A percentile compares a stretch with the other conserved stretches of the same genome.
phyloP scores from a whole-genome alignment of 805 yeast species.

The Brettanomyces nanus region DNA sequence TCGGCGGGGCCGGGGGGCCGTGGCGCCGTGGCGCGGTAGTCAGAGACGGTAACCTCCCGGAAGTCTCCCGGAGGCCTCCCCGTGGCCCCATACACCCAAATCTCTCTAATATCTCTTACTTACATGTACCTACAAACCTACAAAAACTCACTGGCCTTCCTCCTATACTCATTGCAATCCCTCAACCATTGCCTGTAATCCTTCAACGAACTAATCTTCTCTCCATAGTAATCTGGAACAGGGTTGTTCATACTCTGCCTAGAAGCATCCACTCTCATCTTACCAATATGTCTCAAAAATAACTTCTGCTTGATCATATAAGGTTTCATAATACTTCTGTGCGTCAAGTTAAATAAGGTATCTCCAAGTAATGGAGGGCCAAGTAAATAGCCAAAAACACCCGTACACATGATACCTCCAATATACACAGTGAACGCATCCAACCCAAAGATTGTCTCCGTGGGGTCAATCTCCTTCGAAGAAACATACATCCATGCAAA shows the following conservation, averaged over 20 bases:
- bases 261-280: slow-evolving; percentile 86
- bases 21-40: not conserved
- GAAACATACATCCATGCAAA: slow-evolving; percentile 71
- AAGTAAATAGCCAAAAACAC: slow-evolving; percentile 66
- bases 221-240: slow-evolving; percentile 98
- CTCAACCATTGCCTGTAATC: slow-evolving; percentile 94
- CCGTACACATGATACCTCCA: slow-evolving; percentile 64
- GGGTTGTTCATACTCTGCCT: slow-evolving; percentile 88
- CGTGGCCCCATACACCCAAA: no score
- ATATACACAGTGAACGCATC: slow-evolving; percentile 81
- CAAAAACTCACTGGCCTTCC: slow-evolving; percentile 71
- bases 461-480: slow-evolving; percentile 78
- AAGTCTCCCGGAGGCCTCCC: no score
- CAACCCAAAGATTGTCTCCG: slow-evolving; percentile 80
- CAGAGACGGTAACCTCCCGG: no score
- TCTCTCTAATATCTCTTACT: no score
- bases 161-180: slow-evolving; percentile 84
- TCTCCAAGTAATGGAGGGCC: slow-evolving; percentile 78
- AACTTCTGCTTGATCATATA: slow-evolving; percentile 59
- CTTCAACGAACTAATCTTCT: slow-evolving; percentile 77
- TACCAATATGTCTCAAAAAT: slow-evolving; percentile 65
- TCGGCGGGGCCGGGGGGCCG: no score
- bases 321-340: slow-evolving; percentile 36
- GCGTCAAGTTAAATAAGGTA: slow-evolving; percentile 49
- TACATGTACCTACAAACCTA: slow-evolving; percentile 34